These are phyloP conservation scores for Termitomyces sp. DNA, from an alignment of 768 basidiomycete genomes.

Conservation along the genomic window DNA sequence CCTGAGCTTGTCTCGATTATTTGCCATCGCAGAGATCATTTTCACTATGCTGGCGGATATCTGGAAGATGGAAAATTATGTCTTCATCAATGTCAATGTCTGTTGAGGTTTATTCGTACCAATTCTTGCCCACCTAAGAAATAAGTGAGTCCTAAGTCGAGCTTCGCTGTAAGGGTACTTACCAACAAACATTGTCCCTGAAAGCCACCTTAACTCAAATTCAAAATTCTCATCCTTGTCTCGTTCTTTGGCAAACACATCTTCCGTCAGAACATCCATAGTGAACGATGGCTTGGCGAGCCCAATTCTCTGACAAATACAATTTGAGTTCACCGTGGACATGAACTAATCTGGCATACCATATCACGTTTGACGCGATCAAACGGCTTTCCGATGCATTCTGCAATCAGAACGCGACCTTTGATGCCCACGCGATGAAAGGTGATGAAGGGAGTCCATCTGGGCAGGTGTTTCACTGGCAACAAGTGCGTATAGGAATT, in stretches of 20 bases:
- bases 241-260: background rate
- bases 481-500: too few species aligned
- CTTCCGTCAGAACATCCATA: background rate
- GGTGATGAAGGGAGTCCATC: background rate
- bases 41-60: background rate
- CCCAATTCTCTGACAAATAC: background rate
- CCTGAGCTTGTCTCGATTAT: background rate
- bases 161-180: too few species aligned
- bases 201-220: background rate
- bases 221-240: background rate
- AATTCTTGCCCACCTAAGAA: conserved; percentile 1
- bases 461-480: background rate
- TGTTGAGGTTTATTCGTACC: background rate
- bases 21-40: conserved; percentile 2
- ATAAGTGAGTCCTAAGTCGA: background rate
- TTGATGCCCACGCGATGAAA: background rate
- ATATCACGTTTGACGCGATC: background rate
- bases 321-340: too few species aligned
- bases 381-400: background rate
- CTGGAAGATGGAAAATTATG: background rate
- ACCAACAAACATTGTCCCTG: conserved; percentile 3
- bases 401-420: background rate
- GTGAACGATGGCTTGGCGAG: conserved; percentile 1
- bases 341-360: too few species aligned
- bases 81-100: background rate